phyloP scores from a whole-genome alignment of 1,139 yeast species.

The Kazachstania sp. region DNA sequence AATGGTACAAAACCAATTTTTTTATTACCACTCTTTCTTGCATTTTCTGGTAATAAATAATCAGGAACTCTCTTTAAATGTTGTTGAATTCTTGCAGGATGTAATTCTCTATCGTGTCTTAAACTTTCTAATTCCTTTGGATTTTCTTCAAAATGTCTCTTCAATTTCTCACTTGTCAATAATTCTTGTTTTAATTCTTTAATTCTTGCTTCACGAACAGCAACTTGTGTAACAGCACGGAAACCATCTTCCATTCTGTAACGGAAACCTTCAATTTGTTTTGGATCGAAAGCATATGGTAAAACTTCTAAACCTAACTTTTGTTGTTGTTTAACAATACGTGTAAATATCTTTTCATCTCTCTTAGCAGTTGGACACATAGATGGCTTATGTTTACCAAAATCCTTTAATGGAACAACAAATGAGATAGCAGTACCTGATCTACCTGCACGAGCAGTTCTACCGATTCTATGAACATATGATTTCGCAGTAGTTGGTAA shows the following conservation, averaged over 20 bases:
- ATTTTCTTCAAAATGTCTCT: constrained; percentile 93
- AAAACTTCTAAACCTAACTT: constrained; percentile 62
- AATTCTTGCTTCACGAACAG: constrained; percentile 88
- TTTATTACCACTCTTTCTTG: constrained; percentile 48
- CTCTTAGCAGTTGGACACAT: constrained; percentile 59
- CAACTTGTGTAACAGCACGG: constrained; percentile 83
- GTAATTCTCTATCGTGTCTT: constrained; percentile 86
- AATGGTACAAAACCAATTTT: constrained; percentile 73
- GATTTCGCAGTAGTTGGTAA: constrained; percentile 84
- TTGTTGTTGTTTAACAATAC: constrained; percentile 70
- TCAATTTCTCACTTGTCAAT: constrained; percentile 79
- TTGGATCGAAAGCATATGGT: constrained; percentile 87
- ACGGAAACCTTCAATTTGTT: constrained; percentile 90
- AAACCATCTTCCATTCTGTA: constrained; percentile 97
- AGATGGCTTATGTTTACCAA: constrained; percentile 85
- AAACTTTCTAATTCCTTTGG: constrained; percentile 89
- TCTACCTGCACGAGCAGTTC: constrained; percentile 97
- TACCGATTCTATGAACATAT: constrained; percentile 89
- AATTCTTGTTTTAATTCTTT: constrained; percentile 84
- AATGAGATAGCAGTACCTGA: constrained; percentile 93
- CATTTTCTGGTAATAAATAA: constrained; percentile 76
- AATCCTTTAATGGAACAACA: constrained; percentile 73
- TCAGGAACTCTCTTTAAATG: constrained; percentile 92
- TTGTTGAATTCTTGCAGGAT: constrained; percentile 71
- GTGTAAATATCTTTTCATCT: constrained; percentile 76